Conservation (phyloP, 176 grass and related monocot species). For the Aegilops bicornis region DNA sequence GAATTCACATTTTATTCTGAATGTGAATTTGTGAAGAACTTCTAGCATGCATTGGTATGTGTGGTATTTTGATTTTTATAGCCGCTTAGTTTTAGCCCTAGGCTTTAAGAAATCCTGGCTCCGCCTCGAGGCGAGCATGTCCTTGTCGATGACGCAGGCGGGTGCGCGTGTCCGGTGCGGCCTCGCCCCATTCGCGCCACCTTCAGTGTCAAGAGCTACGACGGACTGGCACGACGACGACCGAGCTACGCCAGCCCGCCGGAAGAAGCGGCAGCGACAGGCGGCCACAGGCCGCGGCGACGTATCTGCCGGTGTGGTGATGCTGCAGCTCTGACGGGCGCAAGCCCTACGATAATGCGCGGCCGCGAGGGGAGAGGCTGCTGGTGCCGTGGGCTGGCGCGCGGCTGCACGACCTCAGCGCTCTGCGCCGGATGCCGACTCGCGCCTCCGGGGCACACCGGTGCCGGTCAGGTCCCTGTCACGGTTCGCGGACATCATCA, state of each 20-base stretch:
- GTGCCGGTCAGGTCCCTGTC: conserved; percentile 53
- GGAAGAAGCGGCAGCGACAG: background rate
- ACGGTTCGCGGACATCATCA: conserved; percentile 62
- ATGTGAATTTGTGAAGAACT: no score
- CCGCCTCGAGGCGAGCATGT: conserved; percentile 41
- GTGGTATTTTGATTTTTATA: no score
- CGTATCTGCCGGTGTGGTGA: conserved; percentile 50
- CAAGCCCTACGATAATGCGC: conserved; percentile 48
- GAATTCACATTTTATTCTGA: no score
- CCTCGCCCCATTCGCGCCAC: conserved; percentile 13
- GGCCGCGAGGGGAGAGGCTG: conserved; percentile 38
- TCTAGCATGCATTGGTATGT: no score
- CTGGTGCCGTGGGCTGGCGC: conserved; percentile 55
- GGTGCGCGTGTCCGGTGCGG: conserved; percentile 32
- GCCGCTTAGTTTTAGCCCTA: no score
- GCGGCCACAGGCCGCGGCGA: conserved; percentile 29
- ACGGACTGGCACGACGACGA: background rate
- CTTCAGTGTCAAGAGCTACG: background rate
- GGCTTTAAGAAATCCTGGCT: no score
- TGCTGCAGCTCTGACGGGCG: conserved; percentile 80
- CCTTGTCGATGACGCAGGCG: conserved; percentile 41
- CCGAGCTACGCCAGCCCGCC: conserved; percentile 39
- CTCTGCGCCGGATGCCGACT: conserved; percentile 53
- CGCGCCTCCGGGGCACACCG: conserved; percentile 13
- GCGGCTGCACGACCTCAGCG: conserved; percentile 55